Evolutionary conservation across 306 rosid genomes (phyloP), one percentile per base, ranked within the genome.

Genomic region (Casuarina glauca): DNA sequence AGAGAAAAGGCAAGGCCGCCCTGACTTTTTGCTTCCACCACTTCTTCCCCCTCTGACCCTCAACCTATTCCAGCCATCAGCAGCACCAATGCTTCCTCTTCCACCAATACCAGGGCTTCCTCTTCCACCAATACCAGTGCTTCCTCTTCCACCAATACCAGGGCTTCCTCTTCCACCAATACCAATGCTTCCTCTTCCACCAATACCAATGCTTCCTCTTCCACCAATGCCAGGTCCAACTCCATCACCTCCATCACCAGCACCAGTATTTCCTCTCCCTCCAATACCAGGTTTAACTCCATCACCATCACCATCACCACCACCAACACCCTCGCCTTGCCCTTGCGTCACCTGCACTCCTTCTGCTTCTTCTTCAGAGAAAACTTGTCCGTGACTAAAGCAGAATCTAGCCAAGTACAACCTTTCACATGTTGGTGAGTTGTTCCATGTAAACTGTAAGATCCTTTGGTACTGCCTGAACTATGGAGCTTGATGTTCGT

Each of bases 191-290:
- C 90, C 97, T 1, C 0, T 80, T 0, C 89, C 96, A 1, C 84
- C 91, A n/a, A 51, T 82, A 0, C 82, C 85, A 64, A 36, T 79
- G 38, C 7, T 86, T 68, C 89, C 90, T 41, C 6, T 81, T 32
- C 96, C 96, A 48, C 90, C 89, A 17, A 54, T 82, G 10, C 91
- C 97, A 17, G 87, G 88, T 52, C 70, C 84, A 0, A 79, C 85
- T 74, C 90, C 94, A 39, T 48, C 92, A 7, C 76, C 97, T 39
- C 78, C 88, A 5, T 72, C 93, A 0, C 93, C 94, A 9, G 78
- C 88, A 16, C 68, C 87, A 42, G 73, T 90, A 62, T 0, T 87
- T 73, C 86, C 92, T 52, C 74, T 90, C 51, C 93, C 91, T 71
- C 96, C 97, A 83, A 5, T 79, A 0, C 58, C 26, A 20, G 26